Evolutionary conservation across 805 yeast species (phyloP).

Genomic region (Starmerella scarabaei): DNA sequence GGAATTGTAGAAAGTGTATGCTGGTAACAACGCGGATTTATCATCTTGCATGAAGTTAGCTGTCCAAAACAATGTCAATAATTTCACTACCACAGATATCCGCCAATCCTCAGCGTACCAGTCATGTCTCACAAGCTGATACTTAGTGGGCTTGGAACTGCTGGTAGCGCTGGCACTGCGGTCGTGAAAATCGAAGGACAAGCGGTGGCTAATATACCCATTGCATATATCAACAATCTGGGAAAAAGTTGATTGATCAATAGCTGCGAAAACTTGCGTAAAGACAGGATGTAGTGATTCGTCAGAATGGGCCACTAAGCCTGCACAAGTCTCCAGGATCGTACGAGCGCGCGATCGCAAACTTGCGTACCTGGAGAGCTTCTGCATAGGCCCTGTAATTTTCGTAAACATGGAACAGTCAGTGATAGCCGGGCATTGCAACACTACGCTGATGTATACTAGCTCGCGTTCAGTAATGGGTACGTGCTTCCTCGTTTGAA

Average conservation of each 20-base stretch:
- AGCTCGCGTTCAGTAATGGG: slow-evolving; percentile 16
- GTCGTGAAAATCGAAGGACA: slow-evolving; percentile 33
- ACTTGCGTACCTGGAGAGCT: slow-evolving; percentile 21
- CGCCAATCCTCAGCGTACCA: slow-evolving; percentile 79
- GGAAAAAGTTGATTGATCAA: slow-evolving; percentile 34
- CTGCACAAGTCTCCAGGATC: slow-evolving; percentile 53
- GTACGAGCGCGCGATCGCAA: slow-evolving; percentile 40
- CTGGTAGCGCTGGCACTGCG: slow-evolving; percentile 9
- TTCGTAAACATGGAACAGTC: slow-evolving; percentile 25
- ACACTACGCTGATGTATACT: slow-evolving; percentile 16
- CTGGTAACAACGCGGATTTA: slow-evolving; percentile 23
- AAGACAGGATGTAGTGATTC: slow-evolving; percentile 1
- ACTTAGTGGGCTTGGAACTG: slow-evolving; percentile 10
- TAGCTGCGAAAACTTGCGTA: slow-evolving; percentile 28
- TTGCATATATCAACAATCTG: slow-evolving; percentile 55
- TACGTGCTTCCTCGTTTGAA: slow-evolving; percentile 16
- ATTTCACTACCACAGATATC: slow-evolving; percentile 49
- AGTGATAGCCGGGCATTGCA: slow-evolving; percentile 21
- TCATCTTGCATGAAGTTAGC: slow-evolving; percentile 32
- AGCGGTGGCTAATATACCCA: slow-evolving; percentile 63
- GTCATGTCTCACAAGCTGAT: slow-evolving; percentile 26
- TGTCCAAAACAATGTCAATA: slow-evolving; percentile 41
- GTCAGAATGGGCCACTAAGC: slow-evolving; percentile 39
- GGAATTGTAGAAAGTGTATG: slow-evolving; percentile 56
- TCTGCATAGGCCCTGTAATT: slow-evolving; percentile 23